phyloP scores from a whole-genome alignment of 163 green algal genomes.

The Chloroidium sp. region DNA sequence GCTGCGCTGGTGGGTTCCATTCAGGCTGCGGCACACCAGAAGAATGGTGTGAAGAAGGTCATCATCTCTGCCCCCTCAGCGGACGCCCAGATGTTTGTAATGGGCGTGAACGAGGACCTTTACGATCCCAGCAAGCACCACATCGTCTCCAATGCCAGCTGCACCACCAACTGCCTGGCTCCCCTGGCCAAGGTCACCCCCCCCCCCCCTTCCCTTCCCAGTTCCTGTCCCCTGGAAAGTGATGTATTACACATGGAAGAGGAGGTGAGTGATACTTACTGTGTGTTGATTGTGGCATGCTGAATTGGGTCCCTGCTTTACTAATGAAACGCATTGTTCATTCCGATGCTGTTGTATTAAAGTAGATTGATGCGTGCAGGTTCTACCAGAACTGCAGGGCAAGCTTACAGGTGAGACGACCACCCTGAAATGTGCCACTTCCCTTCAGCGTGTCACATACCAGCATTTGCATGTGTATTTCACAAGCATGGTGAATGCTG shows the following conservation, averaged over 20 bases:
- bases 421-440: too few relatives aligned
- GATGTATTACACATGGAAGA: neutral
- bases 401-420: constrained; percentile 79
- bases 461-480: too few relatives aligned
- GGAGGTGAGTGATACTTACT: neutral
- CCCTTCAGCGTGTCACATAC: too few relatives aligned
- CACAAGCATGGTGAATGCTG: too few relatives aligned
- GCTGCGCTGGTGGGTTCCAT: neutral
- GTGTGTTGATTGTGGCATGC: neutral
- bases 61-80: constrained; percentile 89
- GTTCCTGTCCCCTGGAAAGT: neutral
- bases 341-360: neutral
- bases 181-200: constrained; percentile 83
- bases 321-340: neutral
- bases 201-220: neutral
- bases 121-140: constrained; percentile 62
- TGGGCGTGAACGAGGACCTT: constrained; percentile 91
- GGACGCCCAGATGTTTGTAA: constrained; percentile 90
- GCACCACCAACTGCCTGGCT: constrained; percentile 98
- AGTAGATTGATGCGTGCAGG: constrained; percentile 33
- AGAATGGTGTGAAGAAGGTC: constrained; percentile 87
- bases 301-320: neutral
- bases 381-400: constrained; percentile 93
- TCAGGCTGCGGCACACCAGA: constrained; percentile 66
- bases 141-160: constrained; percentile 94